These are phyloP conservation scores for Seiridium cupressi DNA, from an alignment of 2,329 filamentous ascomycete species.

Conservation along the genomic window DNA sequence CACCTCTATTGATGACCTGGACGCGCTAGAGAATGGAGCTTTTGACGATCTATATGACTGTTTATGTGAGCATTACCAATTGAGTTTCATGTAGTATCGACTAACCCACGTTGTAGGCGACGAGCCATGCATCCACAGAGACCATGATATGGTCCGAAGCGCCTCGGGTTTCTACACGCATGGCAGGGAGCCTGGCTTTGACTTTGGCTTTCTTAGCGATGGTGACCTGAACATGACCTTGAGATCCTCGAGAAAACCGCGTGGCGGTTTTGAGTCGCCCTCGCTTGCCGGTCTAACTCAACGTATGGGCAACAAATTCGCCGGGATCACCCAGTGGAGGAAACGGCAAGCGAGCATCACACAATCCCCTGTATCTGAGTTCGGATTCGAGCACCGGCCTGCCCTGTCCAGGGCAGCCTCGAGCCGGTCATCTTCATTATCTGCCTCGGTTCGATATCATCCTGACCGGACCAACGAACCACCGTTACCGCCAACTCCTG, in stretches of 20 bases:
- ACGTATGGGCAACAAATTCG: constrained; percentile 63
- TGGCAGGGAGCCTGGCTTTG: constrained; percentile 57
- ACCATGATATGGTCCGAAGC: constrained; percentile 39
- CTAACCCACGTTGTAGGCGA: constrained; percentile 46
- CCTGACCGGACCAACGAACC: constrained; percentile 47
- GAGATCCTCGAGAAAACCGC: constrained; percentile 53
- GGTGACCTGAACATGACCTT: constrained; percentile 50
- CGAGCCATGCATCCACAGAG: constrained; percentile 57
- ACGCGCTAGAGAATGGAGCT: constrained; percentile 44
- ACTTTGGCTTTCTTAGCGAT: constrained; percentile 65
- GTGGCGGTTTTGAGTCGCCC: constrained; percentile 53
- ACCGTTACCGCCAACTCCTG: constrained; percentile 59
- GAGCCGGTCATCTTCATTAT: constrained; percentile 77
- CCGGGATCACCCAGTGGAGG: constrained; percentile 46
- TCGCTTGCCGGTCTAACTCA: constrained; percentile 60
- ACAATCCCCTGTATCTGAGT: constrained; percentile 71
- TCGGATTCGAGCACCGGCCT: constrained; percentile 75
- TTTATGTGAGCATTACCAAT: constrained; percentile 62
- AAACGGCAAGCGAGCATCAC: constrained; percentile 43
- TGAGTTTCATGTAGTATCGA: background rate
- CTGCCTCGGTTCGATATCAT: constrained; percentile 52
- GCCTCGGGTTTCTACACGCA: constrained; percentile 34
- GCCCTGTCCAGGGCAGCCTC: constrained; percentile 65
- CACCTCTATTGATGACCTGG: constrained; percentile 46
- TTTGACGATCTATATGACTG: constrained; percentile 59